Evolutionary conservation across 2,329 filamentous ascomycete genomes (phyloP), one percentile per base, ranked within the genome.

Genomic region (Epichloe uncinata): DNA sequence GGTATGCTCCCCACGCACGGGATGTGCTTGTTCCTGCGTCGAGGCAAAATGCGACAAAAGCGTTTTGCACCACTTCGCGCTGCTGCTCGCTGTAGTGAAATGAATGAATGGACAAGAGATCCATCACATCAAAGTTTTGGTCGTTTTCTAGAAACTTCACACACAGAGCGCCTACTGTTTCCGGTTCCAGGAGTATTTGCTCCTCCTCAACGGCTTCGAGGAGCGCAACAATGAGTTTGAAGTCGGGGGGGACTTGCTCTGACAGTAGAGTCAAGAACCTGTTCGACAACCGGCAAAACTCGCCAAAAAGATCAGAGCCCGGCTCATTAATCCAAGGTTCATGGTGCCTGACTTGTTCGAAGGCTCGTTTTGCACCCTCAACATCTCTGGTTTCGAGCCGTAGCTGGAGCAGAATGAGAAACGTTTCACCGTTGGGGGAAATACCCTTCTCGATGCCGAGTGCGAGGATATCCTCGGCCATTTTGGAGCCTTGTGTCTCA

Each of bases 71-170:
- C 34, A 75, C 65, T 7, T 72, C 72, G 52, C 89, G 81, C 61
- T 94, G 85, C 12, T 75, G 71, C 22, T 82, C 73, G 43, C 85
- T 85, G 63, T 81, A 87, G 50, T 82, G 77, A 56, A 81, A 79
- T 4, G 81, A 77, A 57, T 93, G 82, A 4, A 84, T 75, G 22
- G 89, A 87, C 15, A 97, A 75, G 0, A 94, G 76, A 61, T 95
- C 87, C 54, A 88, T 84, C 4, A 88, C 81, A 53, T 94, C 88
- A 55, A 82, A 80, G 42, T 82, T 75, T 61, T 95, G 86, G 58
- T 87, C 84, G 40, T 84, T 81, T 53, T 79, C 75, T 11, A 96
- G 74, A 56, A 95, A 85, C 41, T 85, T 72, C 42, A 82, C 72
- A 52, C 82, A 85, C n/a, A 96, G 72, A 0, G 79, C 75, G 6